These are phyloP conservation scores for Atkinsonella hypoxylon DNA, from an alignment of 2,329 filamentous ascomycete species.

Conservation along the genomic window DNA sequence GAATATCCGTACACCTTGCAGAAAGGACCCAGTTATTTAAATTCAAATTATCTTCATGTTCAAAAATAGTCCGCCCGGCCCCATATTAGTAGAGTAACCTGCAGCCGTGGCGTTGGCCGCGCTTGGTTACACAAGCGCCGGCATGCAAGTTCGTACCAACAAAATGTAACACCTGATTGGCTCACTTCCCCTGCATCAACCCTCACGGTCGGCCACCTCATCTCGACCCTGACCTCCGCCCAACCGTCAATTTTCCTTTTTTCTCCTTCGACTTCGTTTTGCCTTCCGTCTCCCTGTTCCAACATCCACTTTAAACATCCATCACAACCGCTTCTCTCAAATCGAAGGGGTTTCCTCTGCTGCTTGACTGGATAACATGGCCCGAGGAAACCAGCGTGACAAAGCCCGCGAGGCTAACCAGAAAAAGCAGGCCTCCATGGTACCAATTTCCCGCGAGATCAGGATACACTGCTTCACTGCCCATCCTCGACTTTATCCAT, in stretches of 20 bases:
- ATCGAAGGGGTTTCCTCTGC: background rate
- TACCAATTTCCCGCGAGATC: background rate
- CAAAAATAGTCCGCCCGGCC: background rate
- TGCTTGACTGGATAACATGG: constrained; percentile 42
- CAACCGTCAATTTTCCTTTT: background rate
- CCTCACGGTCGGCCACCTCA: constrained; percentile 3
- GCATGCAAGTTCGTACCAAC: background rate
- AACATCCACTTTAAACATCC: background rate
- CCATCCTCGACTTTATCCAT: background rate
- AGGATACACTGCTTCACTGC: too few relatives aligned
- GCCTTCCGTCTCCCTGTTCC: background rate
- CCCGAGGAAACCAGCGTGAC: constrained; percentile 92
- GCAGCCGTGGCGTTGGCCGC: too few relatives aligned
- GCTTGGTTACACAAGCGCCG: background rate
- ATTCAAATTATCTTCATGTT: too few relatives aligned
- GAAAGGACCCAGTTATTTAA: background rate
- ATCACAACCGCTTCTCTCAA: background rate
- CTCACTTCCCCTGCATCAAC: background rate
- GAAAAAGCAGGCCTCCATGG: constrained; percentile 32
- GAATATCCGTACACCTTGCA: too few relatives aligned
- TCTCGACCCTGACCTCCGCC: background rate
- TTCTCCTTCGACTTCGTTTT: background rate
- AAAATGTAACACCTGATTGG: constrained; percentile 4
- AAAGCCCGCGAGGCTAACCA: constrained; percentile 80
- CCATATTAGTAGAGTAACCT: background rate